Base-by-base conservation (phyloP, 352 stramenopile species). In the Pythium myriotylum region DNA sequence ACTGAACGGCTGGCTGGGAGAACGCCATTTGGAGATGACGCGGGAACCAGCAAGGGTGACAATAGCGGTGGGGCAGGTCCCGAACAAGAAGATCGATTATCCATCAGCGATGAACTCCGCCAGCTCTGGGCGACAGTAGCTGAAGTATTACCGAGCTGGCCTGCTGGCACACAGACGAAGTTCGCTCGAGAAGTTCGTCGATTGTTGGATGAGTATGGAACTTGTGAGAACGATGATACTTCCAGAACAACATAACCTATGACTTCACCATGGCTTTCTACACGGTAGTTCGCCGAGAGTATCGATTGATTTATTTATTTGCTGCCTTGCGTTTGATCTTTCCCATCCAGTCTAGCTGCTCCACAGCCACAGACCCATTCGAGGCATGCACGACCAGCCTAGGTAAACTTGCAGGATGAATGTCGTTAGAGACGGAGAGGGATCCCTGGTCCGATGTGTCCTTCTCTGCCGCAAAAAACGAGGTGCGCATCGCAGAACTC, bases 271-370 rank as follows among this genome's bases (percentile, higher is more conserved):
- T n/a, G n/a, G n/a, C n/a, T n/a, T n/a, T n/a, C n/a, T n/a, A n/a
- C n/a, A n/a, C n/a, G n/a, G n/a, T n/a, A n/a, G n/a, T n/a, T n/a
- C 29, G 29, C 29, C 10, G 29, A 35, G 5, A 35, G 29, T 35
- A 5, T 35, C 10, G 29, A 35, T 10, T 5, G 10, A 5, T 57
- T 24, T 60, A 55, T 49, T 67, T 32, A 23, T 41, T n/a, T 27
- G 87, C 62, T 62, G 90, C 75, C 54, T 90, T 89, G 55, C 77
- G 78, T 59, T 89, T 89, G 62, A 93, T 72, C 58, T 93, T 90
- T 35, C 77, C 79, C 79, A 91, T 93, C 84, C 81, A 93, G 62
- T 85, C 79, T 12, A 91, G 67, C 57, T 93, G 84, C 50, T 72
- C 62, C 2, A 76, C n/a, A 13, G 35, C 53, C 35, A 76, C 62